A percentile compares a stretch with the other conserved stretches of the same genome.
phyloP scores from a whole-genome alignment of 495 filamentous ascomycete genomes.

The Penicillium cosmopolitanum region DNA sequence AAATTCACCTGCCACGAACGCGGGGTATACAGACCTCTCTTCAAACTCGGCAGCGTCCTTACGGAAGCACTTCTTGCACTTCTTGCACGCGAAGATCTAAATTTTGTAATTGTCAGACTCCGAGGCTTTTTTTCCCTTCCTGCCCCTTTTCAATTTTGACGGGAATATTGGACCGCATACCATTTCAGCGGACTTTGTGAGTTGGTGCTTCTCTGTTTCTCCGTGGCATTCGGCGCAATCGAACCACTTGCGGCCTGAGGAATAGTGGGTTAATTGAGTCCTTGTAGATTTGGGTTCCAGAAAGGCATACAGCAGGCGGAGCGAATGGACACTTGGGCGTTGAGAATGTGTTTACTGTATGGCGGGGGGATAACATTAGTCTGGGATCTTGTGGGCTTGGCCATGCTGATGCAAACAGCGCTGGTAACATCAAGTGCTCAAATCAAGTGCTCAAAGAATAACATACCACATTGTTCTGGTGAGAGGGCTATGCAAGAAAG shows the following conservation, averaged over 20 bases:
- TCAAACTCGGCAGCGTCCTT: constrained; percentile 92
- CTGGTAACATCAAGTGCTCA: neutral
- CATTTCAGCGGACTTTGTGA: constrained; percentile 84
- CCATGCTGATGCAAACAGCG: neutral
- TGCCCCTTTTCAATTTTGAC: neutral
- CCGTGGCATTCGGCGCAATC: constrained; percentile 96
- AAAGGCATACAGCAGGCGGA: constrained; percentile 81
- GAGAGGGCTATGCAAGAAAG: neutral
- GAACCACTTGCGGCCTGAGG: constrained; percentile 89
- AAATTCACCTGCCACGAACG: neutral
- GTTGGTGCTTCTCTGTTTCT: constrained; percentile 74
- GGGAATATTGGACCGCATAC: constrained; percentile 35
- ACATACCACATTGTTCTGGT: constrained; percentile 34
- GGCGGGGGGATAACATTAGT: constrained; percentile 17
- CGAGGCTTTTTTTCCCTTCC: neutral
- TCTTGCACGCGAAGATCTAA: constrained; percentile 88
- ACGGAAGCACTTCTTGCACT: constrained; percentile 96
- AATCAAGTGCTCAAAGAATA: neutral
- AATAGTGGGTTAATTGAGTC: constrained; percentile 12
- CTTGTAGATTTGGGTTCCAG: neutral
- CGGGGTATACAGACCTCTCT: constrained; percentile 59
- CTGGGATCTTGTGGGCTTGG: too few species aligned
- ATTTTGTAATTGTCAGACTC: constrained; percentile 8
- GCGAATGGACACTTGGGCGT: constrained; percentile 95
- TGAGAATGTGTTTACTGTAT: constrained; percentile 90